Conservation (phyloP, 2,329 filamentous ascomycete genomes). For the Hawksworthiomyces lignivorus region DNA sequence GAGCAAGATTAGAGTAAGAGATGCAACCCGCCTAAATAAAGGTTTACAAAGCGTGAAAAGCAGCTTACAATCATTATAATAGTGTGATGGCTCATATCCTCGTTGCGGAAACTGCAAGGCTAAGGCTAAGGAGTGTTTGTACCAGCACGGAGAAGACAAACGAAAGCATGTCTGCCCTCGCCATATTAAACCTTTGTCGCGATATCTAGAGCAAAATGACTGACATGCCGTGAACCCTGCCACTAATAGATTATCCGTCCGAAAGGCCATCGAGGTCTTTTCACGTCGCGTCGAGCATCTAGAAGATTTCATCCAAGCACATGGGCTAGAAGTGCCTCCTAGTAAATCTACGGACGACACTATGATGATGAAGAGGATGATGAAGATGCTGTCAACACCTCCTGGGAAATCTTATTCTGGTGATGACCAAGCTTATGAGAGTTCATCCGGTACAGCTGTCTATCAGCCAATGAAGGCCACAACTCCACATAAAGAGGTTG, state of each 20-base stretch:
- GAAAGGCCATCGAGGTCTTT: conserved; percentile 20
- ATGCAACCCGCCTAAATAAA: neutral
- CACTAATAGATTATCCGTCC: conserved; percentile 17
- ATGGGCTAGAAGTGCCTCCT: conserved; percentile 12
- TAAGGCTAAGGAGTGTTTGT: conserved; percentile 18
- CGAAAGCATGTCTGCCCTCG: conserved; percentile 17
- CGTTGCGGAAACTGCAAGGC: conserved; percentile 17
- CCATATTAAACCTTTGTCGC: neutral
- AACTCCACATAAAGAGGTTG: too few relatives aligned
- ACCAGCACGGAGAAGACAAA: conserved; percentile 21
- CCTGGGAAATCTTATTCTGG: neutral
- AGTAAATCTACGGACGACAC: neutral
- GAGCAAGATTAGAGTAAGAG: conserved; percentile 30
- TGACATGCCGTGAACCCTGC: too few relatives aligned
- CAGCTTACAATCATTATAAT: neutral
- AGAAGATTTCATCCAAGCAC: conserved; percentile 16
- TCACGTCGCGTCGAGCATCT: conserved; percentile 12
- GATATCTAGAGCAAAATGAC: neutral
- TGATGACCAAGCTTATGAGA: neutral
- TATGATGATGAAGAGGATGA: conserved; percentile 2
- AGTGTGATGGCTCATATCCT: conserved; percentile 12
- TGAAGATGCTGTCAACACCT: conserved; percentile 3
- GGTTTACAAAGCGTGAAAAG: conserved; percentile 2
- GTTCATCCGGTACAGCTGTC: too few relatives aligned
- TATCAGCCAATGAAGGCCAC: too few relatives aligned